Percentiles rank a stretch among this genome's conserved stretches.
Conservation (phyloP, 164 flowering plant species). For the Houttuynia cordata region DNA sequence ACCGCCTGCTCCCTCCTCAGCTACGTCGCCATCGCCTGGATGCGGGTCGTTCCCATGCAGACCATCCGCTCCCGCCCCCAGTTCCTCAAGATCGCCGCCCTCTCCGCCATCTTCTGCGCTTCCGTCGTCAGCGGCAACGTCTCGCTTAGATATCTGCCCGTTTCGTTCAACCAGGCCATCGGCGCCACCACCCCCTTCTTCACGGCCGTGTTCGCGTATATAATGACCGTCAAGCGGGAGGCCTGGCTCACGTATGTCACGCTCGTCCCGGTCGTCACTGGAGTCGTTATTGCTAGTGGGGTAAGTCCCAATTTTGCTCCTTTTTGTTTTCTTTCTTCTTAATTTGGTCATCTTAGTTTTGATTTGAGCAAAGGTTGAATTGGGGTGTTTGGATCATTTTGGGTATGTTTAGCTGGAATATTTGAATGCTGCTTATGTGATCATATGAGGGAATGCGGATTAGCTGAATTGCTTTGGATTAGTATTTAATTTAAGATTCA, state of each 20-base stretch:
- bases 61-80: slow-evolving; percentile 26
- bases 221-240: slow-evolving; percentile 39
- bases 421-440: no score
- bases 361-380: not conserved
- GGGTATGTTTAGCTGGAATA: no score
- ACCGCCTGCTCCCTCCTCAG: slow-evolving; percentile 39
- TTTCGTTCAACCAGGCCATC: slow-evolving; percentile 43
- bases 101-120: slow-evolving; percentile 30
- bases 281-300: slow-evolving; percentile 45
- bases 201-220: slow-evolving; percentile 39
- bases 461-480: no score
- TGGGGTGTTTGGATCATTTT: not conserved
- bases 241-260: slow-evolving; percentile 42
- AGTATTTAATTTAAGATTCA: no score
- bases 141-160: slow-evolving; percentile 35
- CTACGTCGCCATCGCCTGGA: slow-evolving; percentile 35
- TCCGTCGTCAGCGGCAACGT: slow-evolving; percentile 44
- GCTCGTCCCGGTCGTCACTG: slow-evolving; percentile 39
- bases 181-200: slow-evolving; percentile 45
- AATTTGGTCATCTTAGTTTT: no score
- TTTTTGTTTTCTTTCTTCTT: not conserved
- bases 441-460: no score
- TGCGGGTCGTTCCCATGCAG: slow-evolving; percentile 38
- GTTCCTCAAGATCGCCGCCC: slow-evolving; percentile 31
- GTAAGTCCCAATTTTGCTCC: slow-evolving; percentile 10